Percentiles rank a stretch among this genome's conserved stretches.
These are phyloP conservation scores for Tulasnella sp. DNA, from an alignment of 768 basidiomycete genomes.

Conservation along the genomic window DNA sequence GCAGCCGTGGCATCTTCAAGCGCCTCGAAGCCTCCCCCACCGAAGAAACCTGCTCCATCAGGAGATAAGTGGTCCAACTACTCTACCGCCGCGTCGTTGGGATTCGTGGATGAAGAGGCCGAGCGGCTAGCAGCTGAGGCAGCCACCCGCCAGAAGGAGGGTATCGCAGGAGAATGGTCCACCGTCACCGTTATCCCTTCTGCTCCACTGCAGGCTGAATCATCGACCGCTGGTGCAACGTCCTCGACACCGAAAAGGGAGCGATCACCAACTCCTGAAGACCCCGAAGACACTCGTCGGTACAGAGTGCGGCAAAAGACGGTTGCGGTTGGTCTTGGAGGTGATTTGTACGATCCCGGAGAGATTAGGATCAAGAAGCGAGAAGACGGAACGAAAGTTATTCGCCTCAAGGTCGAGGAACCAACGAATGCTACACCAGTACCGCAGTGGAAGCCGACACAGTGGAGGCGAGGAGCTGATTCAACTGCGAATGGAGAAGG, in stretches of 20 bases:
- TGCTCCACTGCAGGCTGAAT: slow-evolving; percentile 33
- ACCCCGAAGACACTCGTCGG: slow-evolving; percentile 51
- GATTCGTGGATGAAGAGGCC: slow-evolving; percentile 71
- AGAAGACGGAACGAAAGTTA: not conserved
- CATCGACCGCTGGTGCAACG: slow-evolving; percentile 18
- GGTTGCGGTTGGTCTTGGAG: slow-evolving; percentile 55
- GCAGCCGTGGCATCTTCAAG: slow-evolving; percentile 41
- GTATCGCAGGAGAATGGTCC: slow-evolving; percentile 75
- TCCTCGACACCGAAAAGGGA: slow-evolving; percentile 33
- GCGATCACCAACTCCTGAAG: slow-evolving; percentile 38
- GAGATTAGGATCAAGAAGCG: slow-evolving; percentile 54
- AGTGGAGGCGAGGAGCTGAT: slow-evolving; percentile 20
- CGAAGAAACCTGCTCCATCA: slow-evolving; percentile 47
- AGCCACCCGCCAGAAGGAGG: slow-evolving; percentile 58
- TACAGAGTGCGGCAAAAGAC: slow-evolving; percentile 71
- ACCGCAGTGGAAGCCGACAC: slow-evolving; percentile 24
- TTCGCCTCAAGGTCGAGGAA: slow-evolving; percentile 43
- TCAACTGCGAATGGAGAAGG: not conserved
- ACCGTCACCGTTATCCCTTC: slow-evolving; percentile 47
- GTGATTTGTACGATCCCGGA: slow-evolving; percentile 76
- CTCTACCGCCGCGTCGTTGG: slow-evolving; percentile 79
- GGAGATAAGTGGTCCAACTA: slow-evolving; percentile 64
- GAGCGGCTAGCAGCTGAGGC: slow-evolving; percentile 60
- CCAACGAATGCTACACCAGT: slow-evolving; percentile 24
- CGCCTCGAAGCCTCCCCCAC: slow-evolving; percentile 36